Base-by-base conservation (phyloP, 768 basidiomycete genomes). In the Erythrobasidium yunnanense region DNA sequence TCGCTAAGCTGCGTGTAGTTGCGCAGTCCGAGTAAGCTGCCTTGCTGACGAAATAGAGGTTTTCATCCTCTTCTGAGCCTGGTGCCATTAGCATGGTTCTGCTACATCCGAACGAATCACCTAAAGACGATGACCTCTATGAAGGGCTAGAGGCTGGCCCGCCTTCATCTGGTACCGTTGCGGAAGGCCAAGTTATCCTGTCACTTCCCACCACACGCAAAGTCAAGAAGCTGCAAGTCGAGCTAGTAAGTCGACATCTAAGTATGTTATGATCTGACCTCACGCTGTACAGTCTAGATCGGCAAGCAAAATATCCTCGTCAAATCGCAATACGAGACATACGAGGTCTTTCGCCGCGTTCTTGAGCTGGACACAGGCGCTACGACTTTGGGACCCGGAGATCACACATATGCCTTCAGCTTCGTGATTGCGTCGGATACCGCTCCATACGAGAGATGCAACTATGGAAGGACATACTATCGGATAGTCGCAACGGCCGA, bases 141-240 rank as follows among this genome's bases (percentile, higher is more conserved):
- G 5, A 49, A 15, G 45, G 33, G 18, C 13, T 49, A 20, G 22
- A 17, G 2, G 18, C 47, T 32, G 49, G 46, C 45, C 32, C 29
- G 25, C 47, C 45, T 11, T 29, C 46, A 4, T 33, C 47, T 11
- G 60, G 47, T 18, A 25, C 42, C 2, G 25, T 63, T 20, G 29
- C 52, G 3, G 60, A 63, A 50, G 60, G 60, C 2, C 45, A 49
- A 32, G 60, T 63, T 30, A 51, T 63, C n/a, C 33, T 63, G 46
- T 30, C 49, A 5, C 49, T 63, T 2, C 22, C 47, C 23, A 50
- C 47, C 32, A 49, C 60, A 38, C 32, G 42, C n/a, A 45, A 47
- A 35, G 46, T 46, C 47, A 30, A 51, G 47, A 63, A 63, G 49
- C 46, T 63, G 11, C 22, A 51, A 27, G 60, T 63, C 29, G 60